Evolutionary conservation across 2,329 filamentous ascomycete genomes (phyloP).

Genomic region (Botryotinia narcissicola): DNA sequence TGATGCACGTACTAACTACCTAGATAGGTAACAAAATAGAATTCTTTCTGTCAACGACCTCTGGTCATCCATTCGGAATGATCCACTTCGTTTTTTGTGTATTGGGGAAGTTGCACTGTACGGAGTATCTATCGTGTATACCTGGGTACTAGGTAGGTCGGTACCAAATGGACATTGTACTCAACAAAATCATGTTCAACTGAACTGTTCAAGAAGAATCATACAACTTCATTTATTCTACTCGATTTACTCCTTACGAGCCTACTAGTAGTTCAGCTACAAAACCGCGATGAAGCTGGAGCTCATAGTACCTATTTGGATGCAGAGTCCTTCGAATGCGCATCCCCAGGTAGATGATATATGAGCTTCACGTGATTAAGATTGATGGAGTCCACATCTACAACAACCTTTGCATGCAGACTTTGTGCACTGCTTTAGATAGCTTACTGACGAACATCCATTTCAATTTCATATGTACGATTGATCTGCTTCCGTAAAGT

Average conservation of each 20-base stretch:
- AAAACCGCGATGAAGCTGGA: background rate
- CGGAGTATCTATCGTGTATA: background rate
- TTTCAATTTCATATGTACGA: background rate
- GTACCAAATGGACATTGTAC: background rate
- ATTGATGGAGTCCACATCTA: background rate
- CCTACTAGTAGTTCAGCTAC: background rate
- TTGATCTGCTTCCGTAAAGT: background rate
- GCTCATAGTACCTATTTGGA: background rate
- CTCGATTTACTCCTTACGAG: background rate
- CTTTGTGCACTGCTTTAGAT: background rate
- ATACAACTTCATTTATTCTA: background rate
- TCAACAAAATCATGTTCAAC: background rate
- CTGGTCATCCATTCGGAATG: background rate
- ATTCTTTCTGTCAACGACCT: background rate
- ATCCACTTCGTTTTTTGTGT: background rate
- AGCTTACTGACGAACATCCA: no score
- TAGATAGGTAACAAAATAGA: background rate
- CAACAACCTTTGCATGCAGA: background rate
- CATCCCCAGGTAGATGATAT: background rate
- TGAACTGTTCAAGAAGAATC: background rate
- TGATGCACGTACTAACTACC: no score
- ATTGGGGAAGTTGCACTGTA: background rate
- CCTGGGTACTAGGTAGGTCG: background rate
- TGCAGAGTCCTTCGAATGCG: background rate
- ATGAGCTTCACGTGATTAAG: background rate